Base-by-base conservation (phyloP, 148 eudicot species). In the Fagopyrum esculentum region DNA sequence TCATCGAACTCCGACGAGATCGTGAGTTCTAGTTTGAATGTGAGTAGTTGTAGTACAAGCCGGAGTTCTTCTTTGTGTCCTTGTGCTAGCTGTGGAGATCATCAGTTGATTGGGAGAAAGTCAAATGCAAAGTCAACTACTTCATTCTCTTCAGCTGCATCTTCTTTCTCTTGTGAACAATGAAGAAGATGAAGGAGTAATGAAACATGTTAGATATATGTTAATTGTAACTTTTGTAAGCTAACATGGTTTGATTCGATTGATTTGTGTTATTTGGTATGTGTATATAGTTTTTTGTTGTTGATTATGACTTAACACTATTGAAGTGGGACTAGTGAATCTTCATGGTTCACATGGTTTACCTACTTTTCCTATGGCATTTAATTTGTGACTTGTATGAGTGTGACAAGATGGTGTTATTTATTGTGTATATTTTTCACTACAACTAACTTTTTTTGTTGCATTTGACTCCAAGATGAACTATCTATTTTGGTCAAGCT, bases 121-220 rank as follows among this genome's bases (percentile, higher is more conserved):
- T 52, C 57, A 52, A 51, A 51, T 1, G 2, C 66, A 26, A 66
- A 66, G 71, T 66, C 71, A 35, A 43, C 71, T 9, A 66, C 71
- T 43, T 66, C 71, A 0, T 66, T 66, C 71, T 66, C 71, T 17
- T 66, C 71, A 1, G 71, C 71, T 2, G 71, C 71, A 5, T 40
- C 71, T 43, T 66, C 71, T 43, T 66, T 66, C 71, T 66, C 71
- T 15, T 29, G 63, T 17, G 30, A 57, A 17, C 29, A 57, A 57
- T 6, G 63, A 57, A 17, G 30, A 19, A 17, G 22, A 19, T 57
- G 26, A 61, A 61, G 26, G 26, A 59, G 64, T 19, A 59, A 9
- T 11, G 22, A 19, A 22, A 59, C 9, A 6, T 2, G 57, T 9
- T 61, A 26, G 6, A 29, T 9, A 10, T 61, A 10, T 29, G 35